phyloP scores from a whole-genome alignment of 2,329 filamentous ascomycete genomes.

The Aspergillus texensis region DNA sequence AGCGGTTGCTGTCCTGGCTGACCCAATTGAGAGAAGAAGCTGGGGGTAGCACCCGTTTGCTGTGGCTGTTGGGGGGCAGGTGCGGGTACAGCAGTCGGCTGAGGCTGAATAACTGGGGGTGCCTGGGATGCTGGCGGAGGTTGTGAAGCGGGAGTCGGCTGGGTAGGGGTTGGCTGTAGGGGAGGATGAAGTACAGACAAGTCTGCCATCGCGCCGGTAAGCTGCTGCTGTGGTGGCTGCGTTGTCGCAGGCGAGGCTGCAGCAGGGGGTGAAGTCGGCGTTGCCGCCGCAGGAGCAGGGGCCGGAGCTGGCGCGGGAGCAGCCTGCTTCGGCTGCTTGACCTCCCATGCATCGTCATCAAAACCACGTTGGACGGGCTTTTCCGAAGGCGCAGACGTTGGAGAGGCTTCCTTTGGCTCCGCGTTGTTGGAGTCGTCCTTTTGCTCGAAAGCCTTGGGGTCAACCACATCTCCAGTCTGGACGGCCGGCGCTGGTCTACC shows the following conservation, averaged over 20 bases:
- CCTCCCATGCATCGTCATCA: constrained; percentile 96
- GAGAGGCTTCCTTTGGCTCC: constrained; percentile 50
- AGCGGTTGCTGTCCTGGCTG: constrained; percentile 27
- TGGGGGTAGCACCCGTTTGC: constrained; percentile 49
- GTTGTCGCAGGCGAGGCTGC: constrained; percentile 39
- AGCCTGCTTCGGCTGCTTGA: constrained; percentile 75
- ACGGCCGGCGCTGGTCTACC: constrained; percentile 85
- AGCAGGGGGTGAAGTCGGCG: constrained; percentile 23
- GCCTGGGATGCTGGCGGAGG: constrained; percentile 45
- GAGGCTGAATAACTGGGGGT: constrained; percentile 40
- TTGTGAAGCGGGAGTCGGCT: constrained; percentile 51
- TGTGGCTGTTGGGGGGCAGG: constrained; percentile 44
- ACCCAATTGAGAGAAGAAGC: constrained; percentile 54
- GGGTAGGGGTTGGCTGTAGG: constrained; percentile 56
- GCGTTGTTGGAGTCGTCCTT: constrained; percentile 54
- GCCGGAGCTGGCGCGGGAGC: constrained; percentile 46
- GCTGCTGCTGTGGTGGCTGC: constrained; percentile 33
- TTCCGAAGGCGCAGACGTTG: constrained; percentile 51
- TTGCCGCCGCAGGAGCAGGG: constrained; percentile 41
- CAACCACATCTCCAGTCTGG: constrained; percentile 81
- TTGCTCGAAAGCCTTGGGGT: constrained; percentile 80
- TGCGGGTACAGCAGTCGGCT: constrained; percentile 41
- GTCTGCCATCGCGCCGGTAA: constrained; percentile 72
- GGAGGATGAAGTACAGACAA: constrained; percentile 65
- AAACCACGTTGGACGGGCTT: constrained; percentile 66